Evolutionary conservation across 306 rosid genomes (phyloP).

Genomic region (Pyrus pyrifolia): DNA sequence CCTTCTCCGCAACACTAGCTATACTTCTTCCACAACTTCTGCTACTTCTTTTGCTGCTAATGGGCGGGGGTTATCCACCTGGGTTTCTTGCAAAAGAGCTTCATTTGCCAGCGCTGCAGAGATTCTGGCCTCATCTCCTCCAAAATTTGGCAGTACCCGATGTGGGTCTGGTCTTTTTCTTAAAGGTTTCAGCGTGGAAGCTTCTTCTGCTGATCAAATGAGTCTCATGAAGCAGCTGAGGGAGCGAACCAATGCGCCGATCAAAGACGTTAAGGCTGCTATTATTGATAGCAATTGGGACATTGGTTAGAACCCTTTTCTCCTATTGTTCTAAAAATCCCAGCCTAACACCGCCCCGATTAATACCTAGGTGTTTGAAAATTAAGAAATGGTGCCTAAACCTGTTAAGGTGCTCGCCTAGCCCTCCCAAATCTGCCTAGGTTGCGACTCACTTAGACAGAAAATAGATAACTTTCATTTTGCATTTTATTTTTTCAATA

Average conservation of each 20-base stretch:
- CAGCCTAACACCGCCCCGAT: too few relatives aligned
- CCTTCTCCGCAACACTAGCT: background rate
- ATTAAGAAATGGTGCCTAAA: too few relatives aligned
- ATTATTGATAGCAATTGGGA: constrained; percentile 81
- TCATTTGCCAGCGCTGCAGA: constrained; percentile 11
- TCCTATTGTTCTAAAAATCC: too few relatives aligned
- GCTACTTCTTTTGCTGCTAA: background rate
- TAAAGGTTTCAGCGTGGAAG: constrained; percentile 29
- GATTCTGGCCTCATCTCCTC: constrained; percentile 15
- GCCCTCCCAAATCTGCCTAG: too few relatives aligned
- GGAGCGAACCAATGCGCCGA: constrained; percentile 80
- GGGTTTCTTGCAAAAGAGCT: constrained; percentile 15
- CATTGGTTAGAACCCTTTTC: constrained; percentile 28
- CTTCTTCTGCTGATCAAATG: constrained; percentile 32
- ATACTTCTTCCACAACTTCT: background rate
- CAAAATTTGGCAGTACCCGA: constrained; percentile 3
- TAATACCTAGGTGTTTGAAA: too few relatives aligned
- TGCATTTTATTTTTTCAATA: too few relatives aligned
- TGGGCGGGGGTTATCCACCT: constrained; percentile 23
- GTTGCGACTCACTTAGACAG: too few relatives aligned
- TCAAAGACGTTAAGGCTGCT: constrained; percentile 82
- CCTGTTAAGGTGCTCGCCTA: too few relatives aligned
- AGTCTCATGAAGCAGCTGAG: constrained; percentile 68
- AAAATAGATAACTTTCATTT: too few relatives aligned
- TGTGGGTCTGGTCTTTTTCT: constrained; percentile 19